phyloP scores from a whole-genome alignment of 768 basidiomycete species.

The Suillus plorans region DNA sequence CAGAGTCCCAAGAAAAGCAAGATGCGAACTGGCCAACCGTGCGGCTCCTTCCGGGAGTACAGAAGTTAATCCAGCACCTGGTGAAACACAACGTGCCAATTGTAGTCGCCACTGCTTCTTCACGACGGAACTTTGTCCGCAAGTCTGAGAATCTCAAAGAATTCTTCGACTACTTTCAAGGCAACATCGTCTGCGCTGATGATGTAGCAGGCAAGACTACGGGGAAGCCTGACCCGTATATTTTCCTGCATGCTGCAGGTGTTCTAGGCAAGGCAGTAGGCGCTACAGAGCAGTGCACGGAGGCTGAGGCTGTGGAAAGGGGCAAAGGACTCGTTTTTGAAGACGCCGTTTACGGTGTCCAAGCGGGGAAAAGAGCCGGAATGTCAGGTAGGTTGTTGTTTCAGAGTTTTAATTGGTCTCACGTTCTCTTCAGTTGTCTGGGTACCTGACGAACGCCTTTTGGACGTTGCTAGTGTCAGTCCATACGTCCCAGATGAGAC shows the following conservation, averaged over 20 bases:
- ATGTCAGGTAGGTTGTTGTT: slow-evolving; percentile 65
- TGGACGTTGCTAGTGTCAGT: slow-evolving; percentile 47
- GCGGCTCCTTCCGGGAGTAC: slow-evolving; percentile 69
- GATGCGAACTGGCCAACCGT: slow-evolving; percentile 70
- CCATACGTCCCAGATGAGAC: slow-evolving; percentile 59
- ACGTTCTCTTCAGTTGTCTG: slow-evolving; percentile 59
- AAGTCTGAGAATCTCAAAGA: slow-evolving; percentile 66
- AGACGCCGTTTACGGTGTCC: slow-evolving; percentile 74
- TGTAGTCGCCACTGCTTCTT: slow-evolving; percentile 78
- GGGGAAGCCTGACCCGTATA: slow-evolving; percentile 83
- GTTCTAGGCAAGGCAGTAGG: slow-evolving; percentile 60
- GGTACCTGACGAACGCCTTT: slow-evolving; percentile 76
- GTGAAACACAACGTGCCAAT: slow-evolving; percentile 68
- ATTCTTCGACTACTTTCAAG: slow-evolving; percentile 58
- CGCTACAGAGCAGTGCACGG: slow-evolving; percentile 27
- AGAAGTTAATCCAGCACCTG: slow-evolving; percentile 70
- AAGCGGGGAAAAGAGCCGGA: slow-evolving; percentile 80
- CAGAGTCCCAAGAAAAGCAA: slow-evolving; percentile 54
- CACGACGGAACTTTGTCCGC: slow-evolving; percentile 58
- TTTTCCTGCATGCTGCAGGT: slow-evolving; percentile 74
- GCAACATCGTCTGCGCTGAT: slow-evolving; percentile 70
- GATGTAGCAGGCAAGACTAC: slow-evolving; percentile 54
- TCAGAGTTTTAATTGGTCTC: background rate
- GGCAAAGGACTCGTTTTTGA: slow-evolving; percentile 77
- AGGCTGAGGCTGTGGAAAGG: slow-evolving; percentile 47